Base-by-base conservation (phyloP, 805 yeast genomes). In the Kurtzmaniella cleridarum region DNA sequence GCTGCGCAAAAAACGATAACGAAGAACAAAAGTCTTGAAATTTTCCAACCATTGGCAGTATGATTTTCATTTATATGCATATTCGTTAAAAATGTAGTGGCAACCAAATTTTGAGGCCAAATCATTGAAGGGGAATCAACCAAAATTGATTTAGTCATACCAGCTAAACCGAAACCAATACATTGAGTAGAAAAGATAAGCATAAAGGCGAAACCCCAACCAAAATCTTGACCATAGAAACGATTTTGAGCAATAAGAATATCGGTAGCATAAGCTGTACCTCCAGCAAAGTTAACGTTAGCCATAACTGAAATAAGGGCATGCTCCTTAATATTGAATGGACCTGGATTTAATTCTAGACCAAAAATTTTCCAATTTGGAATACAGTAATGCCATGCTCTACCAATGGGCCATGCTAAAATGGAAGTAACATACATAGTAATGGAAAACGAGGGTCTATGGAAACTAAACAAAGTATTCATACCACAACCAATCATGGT, bases 61-160 rank as follows among this genome's bases (percentile, higher is more conserved):
- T 76, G 76, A 54, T 74, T 73, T 45, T 72, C 64, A 61, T 53
- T 69, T 44, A 58, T 66, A 71, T 57, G 79, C 65, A 59, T 73
- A 69, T 51, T 76, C 64, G 62, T 75, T 67, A 62, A 54, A 47
- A 80, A 71, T 16, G 84, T 78, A 20, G 78, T 52, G 3, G 79
- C 68, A 37, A 80, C 84, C 53, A 84, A 66, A 50, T 73, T 73
- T 2, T 76, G 58, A 3, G 91, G 91, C 90, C 90, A 84, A 37
- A 81, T 69, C 59, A 80, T 75, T n/a, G 77, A 64, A 4, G 81
- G 71, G 4, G 88, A 83, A 41, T 74, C 73, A 12, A 83, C 81
- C 44, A 83, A 66, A 27, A 79, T 64, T 46, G 75, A 70, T 46
- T 82, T 66, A 30, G 75, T 65, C 41, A 82, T 38, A 24, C 90